Evolutionary conservation across 1,139 yeast genomes (phyloP).

Genomic region (Yamadazyma buinensis): DNA sequence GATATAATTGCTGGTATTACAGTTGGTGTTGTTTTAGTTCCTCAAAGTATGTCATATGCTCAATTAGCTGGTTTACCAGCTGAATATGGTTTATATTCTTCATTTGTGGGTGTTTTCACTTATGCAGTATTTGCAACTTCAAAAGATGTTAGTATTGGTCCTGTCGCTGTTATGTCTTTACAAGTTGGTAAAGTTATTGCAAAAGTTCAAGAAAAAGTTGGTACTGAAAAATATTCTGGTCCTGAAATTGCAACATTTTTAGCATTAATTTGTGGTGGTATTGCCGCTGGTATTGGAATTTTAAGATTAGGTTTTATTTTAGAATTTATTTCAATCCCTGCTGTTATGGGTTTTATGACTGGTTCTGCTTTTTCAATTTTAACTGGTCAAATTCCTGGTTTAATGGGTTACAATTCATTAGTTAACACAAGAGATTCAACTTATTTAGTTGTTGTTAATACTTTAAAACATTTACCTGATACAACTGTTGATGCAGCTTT

Average conservation of each 20-base stretch:
- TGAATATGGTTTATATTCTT: constrained; percentile 85
- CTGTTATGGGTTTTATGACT: constrained; percentile 92
- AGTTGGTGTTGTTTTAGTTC: constrained; percentile 89
- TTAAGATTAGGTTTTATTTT: constrained; percentile 82
- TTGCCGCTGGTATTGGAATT: constrained; percentile 78
- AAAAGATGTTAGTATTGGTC: constrained; percentile 93
- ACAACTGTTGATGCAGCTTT: constrained; percentile 82
- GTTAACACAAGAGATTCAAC: constrained; percentile 75
- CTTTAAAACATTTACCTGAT: constrained; percentile 67
- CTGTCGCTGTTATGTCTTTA: constrained; percentile 94
- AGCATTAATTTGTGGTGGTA: constrained; percentile 79
- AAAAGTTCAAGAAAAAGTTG: constrained; percentile 44
- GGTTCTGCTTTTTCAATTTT: constrained; percentile 87
- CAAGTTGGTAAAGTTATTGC: constrained; percentile 79
- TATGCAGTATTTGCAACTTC: constrained; percentile 92
- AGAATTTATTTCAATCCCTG: constrained; percentile 87
- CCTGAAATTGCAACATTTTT: constrained; percentile 77
- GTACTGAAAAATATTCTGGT: constrained; percentile 40
- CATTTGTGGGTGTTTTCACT: constrained; percentile 86
- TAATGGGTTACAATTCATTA: constrained; percentile 66
- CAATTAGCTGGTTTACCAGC: constrained; percentile 77
- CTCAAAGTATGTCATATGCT: constrained; percentile 96
- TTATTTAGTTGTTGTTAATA: constrained; percentile 64
- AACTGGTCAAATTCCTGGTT: constrained; percentile 80
- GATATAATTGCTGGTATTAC: constrained; percentile 91